Base-by-base conservation (phyloP, 1,139 yeast genomes). In the Suhomyces kunorum region DNA sequence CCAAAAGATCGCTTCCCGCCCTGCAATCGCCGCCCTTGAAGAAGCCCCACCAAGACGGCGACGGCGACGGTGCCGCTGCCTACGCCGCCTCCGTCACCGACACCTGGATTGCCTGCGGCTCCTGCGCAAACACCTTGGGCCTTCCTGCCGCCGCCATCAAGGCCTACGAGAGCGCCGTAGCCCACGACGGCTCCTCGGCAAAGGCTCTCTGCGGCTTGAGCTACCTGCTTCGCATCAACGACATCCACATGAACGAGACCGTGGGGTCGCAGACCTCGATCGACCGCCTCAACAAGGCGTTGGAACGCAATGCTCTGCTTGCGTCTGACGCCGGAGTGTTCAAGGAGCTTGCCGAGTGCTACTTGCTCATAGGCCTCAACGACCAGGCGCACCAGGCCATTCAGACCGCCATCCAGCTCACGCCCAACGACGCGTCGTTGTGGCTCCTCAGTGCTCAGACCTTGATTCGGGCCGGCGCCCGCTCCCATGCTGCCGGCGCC, bases 321-420 rank as follows among this genome's bases (percentile, higher is more conserved):
- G 51, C 62, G 29, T 63, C 62, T 34, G 68, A 66, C 38, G 49
- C 71, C 0, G 48, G 51, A 6, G 50, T 78, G 6, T 74, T 74
- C 64, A 68, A 65, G 38, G 81, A 76, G 50, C 58, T 78, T 36
- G 66, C 78, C 0, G 78, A 74, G 45, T 72, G 79, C 42, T 77
- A 77, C 50, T 50, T 76, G 19, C 54, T 69, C 15, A 51, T 75
- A 8, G 73, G 76, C 25, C 66, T 76, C 43, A 64, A 64, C 38
- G 80, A 76, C 36, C 78, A 75, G 45, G 80, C 83, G 0, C 79
- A 75, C 49, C 71, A 66, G 42, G 63, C 77, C 2, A 62, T 75
- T 14, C 70, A 66, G 38, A 63, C 73, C 17, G 79, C 80, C 0
- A 55, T 77, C n/a, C 69, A 65, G 36, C 48, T 71, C 14, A 48